Conservation (phyloP, 257 asterid species). For the Solanum chaucha region DNA sequence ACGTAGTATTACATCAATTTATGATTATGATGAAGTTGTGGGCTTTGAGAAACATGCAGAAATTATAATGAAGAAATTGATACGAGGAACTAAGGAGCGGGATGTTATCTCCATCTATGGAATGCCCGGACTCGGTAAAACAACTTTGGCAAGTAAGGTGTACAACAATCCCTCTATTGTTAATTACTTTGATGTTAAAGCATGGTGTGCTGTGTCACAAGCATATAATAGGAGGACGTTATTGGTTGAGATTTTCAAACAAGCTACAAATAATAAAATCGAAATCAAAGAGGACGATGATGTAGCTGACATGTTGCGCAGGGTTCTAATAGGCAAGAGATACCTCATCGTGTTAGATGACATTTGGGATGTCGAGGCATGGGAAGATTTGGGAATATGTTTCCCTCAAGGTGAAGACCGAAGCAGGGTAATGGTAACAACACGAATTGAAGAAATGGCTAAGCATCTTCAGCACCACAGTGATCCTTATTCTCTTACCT, state of each 20-base stretch:
- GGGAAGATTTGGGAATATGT: neutral
- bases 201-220: neutral
- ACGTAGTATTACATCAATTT: neutral
- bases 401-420: neutral
- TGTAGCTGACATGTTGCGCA: neutral
- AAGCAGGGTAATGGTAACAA: neutral
- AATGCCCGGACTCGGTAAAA: neutral
- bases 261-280: neutral
- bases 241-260: neutral
- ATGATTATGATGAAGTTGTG: neutral
- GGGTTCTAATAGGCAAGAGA: neutral
- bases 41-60: neutral
- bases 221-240: neutral
- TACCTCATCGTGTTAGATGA: slow-evolving; percentile 3
- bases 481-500: neutral
- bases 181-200: neutral
- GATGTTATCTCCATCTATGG: neutral
- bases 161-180: neutral
- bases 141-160: neutral
- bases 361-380: neutral
- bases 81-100: neutral
- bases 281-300: neutral
- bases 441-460: neutral
- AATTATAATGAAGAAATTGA: neutral
- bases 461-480: neutral